Base-by-base conservation (phyloP, 2,329 filamentous ascomycete species). In the Thielaviopsis ethacetica region DNA sequence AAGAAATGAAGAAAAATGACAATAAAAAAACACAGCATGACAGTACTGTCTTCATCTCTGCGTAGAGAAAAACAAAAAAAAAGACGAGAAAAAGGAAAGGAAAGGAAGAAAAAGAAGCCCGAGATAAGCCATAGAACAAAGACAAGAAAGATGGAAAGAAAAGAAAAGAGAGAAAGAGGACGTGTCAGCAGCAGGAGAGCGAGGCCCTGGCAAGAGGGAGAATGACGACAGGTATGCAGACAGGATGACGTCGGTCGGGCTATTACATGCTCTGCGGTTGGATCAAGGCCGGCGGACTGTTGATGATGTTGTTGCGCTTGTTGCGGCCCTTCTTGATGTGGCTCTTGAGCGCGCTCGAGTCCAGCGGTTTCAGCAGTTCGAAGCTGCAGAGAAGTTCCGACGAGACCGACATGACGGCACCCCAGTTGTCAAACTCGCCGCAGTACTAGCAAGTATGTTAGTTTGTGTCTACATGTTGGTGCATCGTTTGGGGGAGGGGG, bases 381-480 rank as follows among this genome's bases (percentile, higher is more conserved):
- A 98, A 98, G 69, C 91, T 96, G 74, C 93, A 98, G 1, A 98
- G 81, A 57, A 98, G 74, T 71, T 97, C 93, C 15, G 82, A 82
- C 1, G 90, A 96, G 22, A 98, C 93, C 2, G 91, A 95, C 93
- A 98, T 98, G 64, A 97, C 91, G 15, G 93, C 93, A 21, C 93
- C 93, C 89, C 93, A 97, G 64, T 98, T 98, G 69, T 98, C 93
- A 65, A 98, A 98, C 71, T 98, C 93, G 64, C 93, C 93, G 67
- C 93, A 98, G 68, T 98, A 97, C 88, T 95, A 64, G 44, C 41
- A 13, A 22, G 12, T 38, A 26, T n/a, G 65, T 70, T 65, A 72
- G 68, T 30, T 5, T 19, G 26, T 15, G 38, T 59, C 22, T 34
- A 53, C 22, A 2, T 58, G 17, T 27, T 51, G 19, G 6, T 15